Evolutionary conservation across 805 yeast genomes (phyloP).

Genomic region (Sugiyamaella mastotermitis): DNA sequence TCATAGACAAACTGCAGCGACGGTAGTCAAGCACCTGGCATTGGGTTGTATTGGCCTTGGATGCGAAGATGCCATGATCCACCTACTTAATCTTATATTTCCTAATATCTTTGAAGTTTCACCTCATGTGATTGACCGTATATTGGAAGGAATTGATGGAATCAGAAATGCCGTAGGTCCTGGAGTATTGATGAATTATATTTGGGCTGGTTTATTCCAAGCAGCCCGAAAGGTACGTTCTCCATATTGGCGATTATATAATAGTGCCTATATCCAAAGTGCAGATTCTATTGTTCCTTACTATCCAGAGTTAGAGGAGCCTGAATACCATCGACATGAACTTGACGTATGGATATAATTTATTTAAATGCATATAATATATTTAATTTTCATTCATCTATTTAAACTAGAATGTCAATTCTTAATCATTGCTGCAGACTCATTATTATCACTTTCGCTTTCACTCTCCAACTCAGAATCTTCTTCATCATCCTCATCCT

Average conservation of each 20-base stretch:
- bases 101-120: conserved; percentile 94
- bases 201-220: conserved; percentile 87
- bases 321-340: conserved; percentile 40
- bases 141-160: conserved; percentile 74
- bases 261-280: conserved; percentile 65
- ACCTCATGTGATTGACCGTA: conserved; percentile 85
- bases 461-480: too few relatives aligned
- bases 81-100: conserved; percentile 69
- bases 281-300: conserved; percentile 75
- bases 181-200: conserved; percentile 67
- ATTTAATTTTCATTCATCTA: too few relatives aligned
- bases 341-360: conserved; percentile 40
- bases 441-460: too few relatives aligned
- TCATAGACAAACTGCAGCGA: conserved; percentile 92
- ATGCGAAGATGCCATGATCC: conserved; percentile 75
- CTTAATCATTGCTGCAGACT: too few relatives aligned
- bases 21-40: conserved; percentile 77
- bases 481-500: conserved; percentile 28
- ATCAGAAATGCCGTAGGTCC: conserved; percentile 67
- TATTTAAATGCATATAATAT: too few relatives aligned
- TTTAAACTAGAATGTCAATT: too few relatives aligned
- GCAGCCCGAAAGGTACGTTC: conserved; percentile 83
- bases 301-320: conserved; percentile 47
- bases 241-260: conserved; percentile 82
- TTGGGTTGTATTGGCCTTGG: conserved; percentile 71